Evolutionary conservation across 1,139 yeast genomes (phyloP).

Genomic region (Zygoascus sp.): DNA sequence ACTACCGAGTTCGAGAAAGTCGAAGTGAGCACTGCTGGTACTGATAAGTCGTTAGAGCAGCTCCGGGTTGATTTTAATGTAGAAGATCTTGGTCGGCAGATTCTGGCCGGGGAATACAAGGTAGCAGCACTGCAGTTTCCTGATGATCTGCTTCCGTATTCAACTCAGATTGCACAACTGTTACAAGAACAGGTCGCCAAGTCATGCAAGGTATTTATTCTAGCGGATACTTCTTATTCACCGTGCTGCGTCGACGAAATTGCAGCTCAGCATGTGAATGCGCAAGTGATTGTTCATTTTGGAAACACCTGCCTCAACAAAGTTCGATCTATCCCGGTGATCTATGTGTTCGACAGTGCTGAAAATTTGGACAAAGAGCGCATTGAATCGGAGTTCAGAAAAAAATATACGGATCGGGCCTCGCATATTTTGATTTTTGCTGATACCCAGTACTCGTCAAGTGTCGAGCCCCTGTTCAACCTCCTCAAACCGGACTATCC

Average conservation of each 20-base stretch:
- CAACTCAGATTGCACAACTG: constrained; percentile 60
- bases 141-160: constrained; percentile 70
- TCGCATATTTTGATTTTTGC: constrained; percentile 28
- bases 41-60: constrained; percentile 34
- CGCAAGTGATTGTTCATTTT: constrained; percentile 84
- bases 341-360: constrained; percentile 66
- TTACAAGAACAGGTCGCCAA: constrained; percentile 36
- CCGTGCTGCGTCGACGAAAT: constrained; percentile 96
- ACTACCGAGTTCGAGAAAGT: constrained; percentile 53
- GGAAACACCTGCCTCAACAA: constrained; percentile 93
- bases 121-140: constrained; percentile 87
- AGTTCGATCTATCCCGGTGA: constrained; percentile 59
- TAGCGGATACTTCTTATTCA: constrained; percentile 95
- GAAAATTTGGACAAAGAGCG: constrained; percentile 18
- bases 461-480: constrained; percentile 21
- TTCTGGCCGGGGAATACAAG: constrained; percentile 32
- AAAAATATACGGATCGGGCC: constrained; percentile 12
- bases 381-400: constrained; percentile 25
- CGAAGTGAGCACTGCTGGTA: constrained; percentile 36
- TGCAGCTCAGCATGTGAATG: constrained; percentile 88
- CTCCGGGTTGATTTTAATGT: constrained; percentile 37
- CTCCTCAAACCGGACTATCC: constrained; percentile 16
- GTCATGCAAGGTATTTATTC: constrained; percentile 30
- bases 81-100: constrained; percentile 20
- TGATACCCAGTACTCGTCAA: constrained; percentile 31